phyloP scores from a whole-genome alignment of 805 yeast species.

The Saitoella complicata region DNA sequence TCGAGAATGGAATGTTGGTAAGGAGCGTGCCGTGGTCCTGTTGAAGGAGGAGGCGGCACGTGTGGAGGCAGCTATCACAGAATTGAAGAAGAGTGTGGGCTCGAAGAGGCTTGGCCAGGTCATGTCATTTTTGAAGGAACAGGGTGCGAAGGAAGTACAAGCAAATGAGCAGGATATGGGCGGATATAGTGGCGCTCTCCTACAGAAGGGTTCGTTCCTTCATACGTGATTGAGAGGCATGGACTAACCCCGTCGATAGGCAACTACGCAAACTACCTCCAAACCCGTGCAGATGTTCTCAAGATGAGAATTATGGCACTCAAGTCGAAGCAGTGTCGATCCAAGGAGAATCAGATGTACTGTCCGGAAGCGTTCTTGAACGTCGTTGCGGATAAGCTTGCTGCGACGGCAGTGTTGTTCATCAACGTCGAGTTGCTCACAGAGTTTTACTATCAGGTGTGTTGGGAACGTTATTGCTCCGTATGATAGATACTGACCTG shows the following conservation, averaged over 20 bases:
- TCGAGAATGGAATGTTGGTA: conserved; percentile 75
- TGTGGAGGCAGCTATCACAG: conserved; percentile 47
- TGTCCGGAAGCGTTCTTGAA: conserved; percentile 93
- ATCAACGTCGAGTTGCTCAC: conserved; percentile 84
- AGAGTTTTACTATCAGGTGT: conserved; percentile 66
- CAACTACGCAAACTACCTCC: conserved; percentile 65
- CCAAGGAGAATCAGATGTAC: conserved; percentile 64
- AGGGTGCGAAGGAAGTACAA: conserved; percentile 16
- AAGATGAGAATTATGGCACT: conserved; percentile 62
- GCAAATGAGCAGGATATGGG: conserved; percentile 43
- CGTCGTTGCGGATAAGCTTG: conserved; percentile 78
- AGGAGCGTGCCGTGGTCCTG: conserved; percentile 58
- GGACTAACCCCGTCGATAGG: conserved; percentile 19
- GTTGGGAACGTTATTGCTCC: too few relatives aligned
- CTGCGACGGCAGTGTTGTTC: conserved; percentile 84
- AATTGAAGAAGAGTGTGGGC: conserved; percentile 58
- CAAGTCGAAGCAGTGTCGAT: conserved; percentile 58
- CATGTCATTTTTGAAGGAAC: conserved; percentile 39
- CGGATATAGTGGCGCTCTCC: conserved; percentile 64
- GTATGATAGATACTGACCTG: too few relatives aligned
- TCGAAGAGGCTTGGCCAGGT: conserved; percentile 63
- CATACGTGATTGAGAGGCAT: background rate
- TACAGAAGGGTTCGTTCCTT: conserved; percentile 17
- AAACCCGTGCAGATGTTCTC: conserved; percentile 53
- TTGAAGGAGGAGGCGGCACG: conserved; percentile 75